Percentiles rank a stretch among this genome's conserved stretches.
Evolutionary conservation across 202 grass and related monocot species (phyloP).

Genomic region (Schoenoplectus triqueter): DNA sequence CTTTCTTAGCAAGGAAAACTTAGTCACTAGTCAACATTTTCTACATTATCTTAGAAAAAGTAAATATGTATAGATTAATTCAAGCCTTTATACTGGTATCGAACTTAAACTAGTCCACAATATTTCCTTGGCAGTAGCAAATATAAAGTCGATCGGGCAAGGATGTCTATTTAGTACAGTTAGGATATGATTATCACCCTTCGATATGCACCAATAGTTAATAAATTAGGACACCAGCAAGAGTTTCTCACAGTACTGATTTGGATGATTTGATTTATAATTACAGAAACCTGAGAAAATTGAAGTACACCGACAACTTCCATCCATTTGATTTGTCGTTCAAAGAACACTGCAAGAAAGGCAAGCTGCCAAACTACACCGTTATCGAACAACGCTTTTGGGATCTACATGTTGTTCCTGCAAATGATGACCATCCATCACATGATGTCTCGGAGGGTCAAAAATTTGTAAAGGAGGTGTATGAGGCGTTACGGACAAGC

Average conservation of each 20-base stretch:
- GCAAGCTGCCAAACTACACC: slow-evolving; percentile 83
- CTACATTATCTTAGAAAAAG: not conserved
- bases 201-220: not conserved
- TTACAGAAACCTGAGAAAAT: slow-evolving; percentile 34
- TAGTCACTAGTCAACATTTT: slow-evolving; percentile 27
- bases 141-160: too few relatives aligned
- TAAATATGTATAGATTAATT: not conserved
- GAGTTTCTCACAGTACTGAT: not conserved
- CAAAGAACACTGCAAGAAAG: slow-evolving; percentile 63
- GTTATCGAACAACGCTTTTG: slow-evolving; percentile 88
- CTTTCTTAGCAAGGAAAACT: slow-evolving; percentile 6
- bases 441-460: slow-evolving; percentile 82
- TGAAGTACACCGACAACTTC: slow-evolving; percentile 56
- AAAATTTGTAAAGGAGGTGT: slow-evolving; percentile 75
- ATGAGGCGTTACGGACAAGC: slow-evolving; percentile 60
- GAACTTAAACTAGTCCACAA: not conserved
- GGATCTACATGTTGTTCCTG: slow-evolving; percentile 63
- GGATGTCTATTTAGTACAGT: not conserved
- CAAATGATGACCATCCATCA: slow-evolving; percentile 86
- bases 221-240: slow-evolving; percentile 1
- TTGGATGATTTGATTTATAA: not conserved
- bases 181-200: slow-evolving; percentile 8
- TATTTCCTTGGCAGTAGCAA: slow-evolving; percentile 4
- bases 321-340: slow-evolving; percentile 65
- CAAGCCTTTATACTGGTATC: not conserved